phyloP scores from a whole-genome alignment of 2,329 filamentous ascomycete species.

The Fusarium equiseti region DNA sequence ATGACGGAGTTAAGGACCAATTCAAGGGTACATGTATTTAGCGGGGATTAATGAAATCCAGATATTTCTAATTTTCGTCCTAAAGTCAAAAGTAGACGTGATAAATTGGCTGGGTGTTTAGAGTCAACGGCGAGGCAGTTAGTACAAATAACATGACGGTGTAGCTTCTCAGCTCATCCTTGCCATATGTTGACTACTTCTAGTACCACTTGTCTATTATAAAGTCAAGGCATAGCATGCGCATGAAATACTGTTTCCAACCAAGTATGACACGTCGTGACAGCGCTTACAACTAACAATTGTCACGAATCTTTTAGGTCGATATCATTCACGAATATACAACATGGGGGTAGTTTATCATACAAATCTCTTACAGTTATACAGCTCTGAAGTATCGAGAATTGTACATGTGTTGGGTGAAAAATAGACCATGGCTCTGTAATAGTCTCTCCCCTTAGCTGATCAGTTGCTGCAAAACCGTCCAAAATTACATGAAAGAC shows the following conservation, averaged over 20 bases:
- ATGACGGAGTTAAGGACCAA: slow-evolving; percentile 26
- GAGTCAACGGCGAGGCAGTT: neutral
- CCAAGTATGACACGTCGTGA: neutral
- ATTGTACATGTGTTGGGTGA: neutral
- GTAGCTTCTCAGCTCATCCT: neutral
- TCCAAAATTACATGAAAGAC: neutral
- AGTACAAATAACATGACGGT: neutral
- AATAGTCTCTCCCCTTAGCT: neutral
- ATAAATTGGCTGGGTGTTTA: neutral
- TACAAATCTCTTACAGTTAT: neutral
- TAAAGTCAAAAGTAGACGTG: neutral
- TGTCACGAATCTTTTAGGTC: neutral
- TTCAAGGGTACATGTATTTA: slow-evolving; percentile 18
- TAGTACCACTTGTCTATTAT: neutral
- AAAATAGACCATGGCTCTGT: neutral
- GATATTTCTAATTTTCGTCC: slow-evolving; percentile 2
- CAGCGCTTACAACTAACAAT: neutral
- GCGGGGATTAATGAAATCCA: slow-evolving; percentile 7
- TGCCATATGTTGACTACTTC: neutral
- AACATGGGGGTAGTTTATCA: neutral
- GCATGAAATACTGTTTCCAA: neutral
- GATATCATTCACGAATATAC: neutral
- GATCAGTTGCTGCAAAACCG: neutral
- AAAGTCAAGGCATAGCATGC: neutral
- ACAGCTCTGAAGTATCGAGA: neutral